Conservation (phyloP, 1,284 basidiomycete species). For the Leccinum insolens region DNA sequence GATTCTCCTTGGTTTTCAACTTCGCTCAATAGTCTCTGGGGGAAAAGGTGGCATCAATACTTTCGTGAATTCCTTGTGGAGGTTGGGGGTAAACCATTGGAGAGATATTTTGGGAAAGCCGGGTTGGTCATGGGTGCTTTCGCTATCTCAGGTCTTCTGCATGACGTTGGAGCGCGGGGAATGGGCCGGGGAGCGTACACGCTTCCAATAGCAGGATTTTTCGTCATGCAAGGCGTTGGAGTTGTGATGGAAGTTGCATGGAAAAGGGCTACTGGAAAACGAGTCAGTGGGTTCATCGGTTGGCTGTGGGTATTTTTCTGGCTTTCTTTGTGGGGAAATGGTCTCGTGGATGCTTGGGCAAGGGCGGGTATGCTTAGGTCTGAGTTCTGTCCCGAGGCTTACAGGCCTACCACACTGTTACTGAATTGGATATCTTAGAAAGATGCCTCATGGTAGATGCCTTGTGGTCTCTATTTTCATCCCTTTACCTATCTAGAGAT, state of each 20-base stretch:
- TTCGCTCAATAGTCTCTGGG: constrained; percentile 47
- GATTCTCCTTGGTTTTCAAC: constrained; percentile 41
- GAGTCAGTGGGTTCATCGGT: constrained; percentile 49
- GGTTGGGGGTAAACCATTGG: constrained; percentile 35
- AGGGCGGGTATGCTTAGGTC: constrained; percentile 8
- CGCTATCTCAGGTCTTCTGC: constrained; percentile 55
- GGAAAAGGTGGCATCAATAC: constrained; percentile 47
- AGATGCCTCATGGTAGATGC: neutral
- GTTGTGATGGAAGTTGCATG: constrained; percentile 50
- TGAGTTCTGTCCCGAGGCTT: neutral
- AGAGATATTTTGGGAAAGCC: constrained; percentile 43
- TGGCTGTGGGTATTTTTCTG: constrained; percentile 52
- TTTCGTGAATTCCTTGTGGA: constrained; percentile 42
- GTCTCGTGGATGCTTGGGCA: constrained; percentile 56
- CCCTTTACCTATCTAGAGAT: neutral
- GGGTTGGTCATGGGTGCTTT: constrained; percentile 60
- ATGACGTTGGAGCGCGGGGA: constrained; percentile 58
- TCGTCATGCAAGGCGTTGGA: constrained; percentile 57
- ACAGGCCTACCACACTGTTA: neutral
- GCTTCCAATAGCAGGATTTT: constrained; percentile 49
- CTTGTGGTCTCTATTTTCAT: neutral
- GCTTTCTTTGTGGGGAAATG: constrained; percentile 47
- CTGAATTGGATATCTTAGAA: neutral
- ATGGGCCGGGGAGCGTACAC: constrained; percentile 58
- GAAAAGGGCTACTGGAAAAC: constrained; percentile 42